These are phyloP conservation scores for Boletus mariae DNA, from an alignment of 1,284 basidiomycete genomes.

Conservation along the genomic window DNA sequence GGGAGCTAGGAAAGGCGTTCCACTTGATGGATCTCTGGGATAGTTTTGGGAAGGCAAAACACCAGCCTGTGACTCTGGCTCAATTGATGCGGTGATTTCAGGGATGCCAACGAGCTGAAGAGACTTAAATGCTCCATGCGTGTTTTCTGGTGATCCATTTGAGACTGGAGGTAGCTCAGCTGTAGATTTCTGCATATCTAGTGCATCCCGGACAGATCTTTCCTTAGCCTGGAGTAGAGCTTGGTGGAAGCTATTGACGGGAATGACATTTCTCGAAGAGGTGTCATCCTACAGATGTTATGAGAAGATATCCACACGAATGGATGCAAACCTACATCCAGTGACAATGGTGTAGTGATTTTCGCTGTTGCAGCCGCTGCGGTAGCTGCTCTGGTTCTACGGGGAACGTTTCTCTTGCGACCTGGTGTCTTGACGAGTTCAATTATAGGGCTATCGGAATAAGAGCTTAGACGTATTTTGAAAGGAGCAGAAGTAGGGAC, in stretches of 20 bases:
- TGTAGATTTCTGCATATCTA: not conserved
- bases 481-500: not conserved
- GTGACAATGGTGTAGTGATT: constrained; percentile 36
- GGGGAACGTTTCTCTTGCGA: constrained; percentile 55
- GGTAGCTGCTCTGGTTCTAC: constrained; percentile 45
- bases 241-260: constrained; percentile 50
- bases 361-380: constrained; percentile 45
- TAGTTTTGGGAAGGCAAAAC: constrained; percentile 1
- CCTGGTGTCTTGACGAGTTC: constrained; percentile 82
- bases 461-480: constrained; percentile 1
- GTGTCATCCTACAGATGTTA: constrained; percentile 30
- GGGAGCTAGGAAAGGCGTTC: constrained; percentile 4
- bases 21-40: constrained; percentile 2
- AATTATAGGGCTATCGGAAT: constrained; percentile 53
- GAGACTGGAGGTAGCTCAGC: not conserved
- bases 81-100: constrained; percentile 5
- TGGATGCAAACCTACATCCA: constrained; percentile 41
- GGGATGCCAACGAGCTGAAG: constrained; percentile 7
- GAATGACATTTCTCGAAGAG: constrained; percentile 38
- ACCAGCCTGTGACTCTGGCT: constrained; percentile 5
- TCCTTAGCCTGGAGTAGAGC: constrained; percentile 43
- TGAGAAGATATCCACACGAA: constrained; percentile 3
- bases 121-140: not conserved
- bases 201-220: constrained; percentile 12
- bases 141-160: not conserved